Evolutionary conservation across 2,329 filamentous ascomycete species (phyloP), one percentile per base, ranked within the genome.

Genomic region (Aspergillus novoparasiticus): DNA sequence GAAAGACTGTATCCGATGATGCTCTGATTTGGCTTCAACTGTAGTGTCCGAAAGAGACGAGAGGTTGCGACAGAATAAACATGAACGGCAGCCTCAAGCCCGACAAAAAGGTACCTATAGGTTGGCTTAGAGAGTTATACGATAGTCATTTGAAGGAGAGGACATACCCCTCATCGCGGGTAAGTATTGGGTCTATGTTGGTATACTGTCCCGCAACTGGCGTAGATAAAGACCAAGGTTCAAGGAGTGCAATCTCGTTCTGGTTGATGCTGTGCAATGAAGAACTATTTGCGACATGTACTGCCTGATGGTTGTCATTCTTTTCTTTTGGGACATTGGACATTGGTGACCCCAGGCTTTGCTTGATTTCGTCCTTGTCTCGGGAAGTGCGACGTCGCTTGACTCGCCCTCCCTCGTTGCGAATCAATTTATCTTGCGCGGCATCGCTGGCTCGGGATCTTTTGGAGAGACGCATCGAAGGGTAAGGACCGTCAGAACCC

Each of bases 11-110:
- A 87, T 28, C 82, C 81, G 26, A 82, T 78, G 26, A 89, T 79
- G 12, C 73, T 76, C 26, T 81, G 76, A 70, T 78, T 73, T 69
- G 81, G 68, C n/a, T 79, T 76, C 32, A 89, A 66, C 14, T 85
- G 80, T 56, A 97, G 89, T 61, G 88, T 87, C 68, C 92, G 89
- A 53, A 92, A 83, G 26, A 96, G 86, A 57, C 96, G 86, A 1
- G 95, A 98, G 60, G 93, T 93, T 67, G 87, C 83, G 34, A 92
- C 87, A 1, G 91, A 91, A 78, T 95, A 96, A 30, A 97, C 85
- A 75, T 93, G 90, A 59, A 97, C 83, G 11, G 90, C 89, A 32
- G 87, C 89, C 64, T 89, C 86, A 72, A 92, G 92, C 36, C 90
- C 87, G 61, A 96, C 77, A 62, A 97, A 88, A 45, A 97, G 76